Percentiles rank a stretch among this genome's conserved stretches.
Evolutionary conservation across 2,329 filamentous ascomycete genomes (phyloP).

Genomic region (Hypoxylon rubiginosum): DNA sequence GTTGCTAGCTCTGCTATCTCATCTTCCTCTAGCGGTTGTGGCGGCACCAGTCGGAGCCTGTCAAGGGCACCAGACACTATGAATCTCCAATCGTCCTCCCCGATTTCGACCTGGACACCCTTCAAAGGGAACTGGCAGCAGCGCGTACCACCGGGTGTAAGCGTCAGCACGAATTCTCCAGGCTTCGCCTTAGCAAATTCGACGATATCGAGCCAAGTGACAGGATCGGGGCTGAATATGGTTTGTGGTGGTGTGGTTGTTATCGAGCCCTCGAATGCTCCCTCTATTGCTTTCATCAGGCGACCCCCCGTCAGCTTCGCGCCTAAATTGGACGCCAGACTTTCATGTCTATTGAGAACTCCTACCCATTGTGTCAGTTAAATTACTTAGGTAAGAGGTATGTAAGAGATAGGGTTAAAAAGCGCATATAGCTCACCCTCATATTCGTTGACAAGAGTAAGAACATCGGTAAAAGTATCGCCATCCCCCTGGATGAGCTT

Average conservation of each 20-base stretch:
- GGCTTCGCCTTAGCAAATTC: conserved; percentile 86
- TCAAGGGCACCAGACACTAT: conserved; percentile 87
- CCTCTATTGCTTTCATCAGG: conserved; percentile 86
- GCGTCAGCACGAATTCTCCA: conserved; percentile 79
- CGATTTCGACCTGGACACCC: conserved; percentile 85
- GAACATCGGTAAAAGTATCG: conserved; percentile 80
- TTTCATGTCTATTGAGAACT: conserved; percentile 87
- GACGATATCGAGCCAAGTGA: conserved; percentile 89
- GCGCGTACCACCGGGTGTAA: conserved; percentile 75
- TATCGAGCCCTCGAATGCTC: conserved; percentile 86
- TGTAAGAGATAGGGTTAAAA: conserved; percentile 15
- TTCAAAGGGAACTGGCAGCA: conserved; percentile 87
- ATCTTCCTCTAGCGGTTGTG: conserved; percentile 85
- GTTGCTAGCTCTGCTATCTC: conserved; percentile 88
- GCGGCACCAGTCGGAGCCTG: conserved; percentile 77
- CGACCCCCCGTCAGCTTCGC: conserved; percentile 86
- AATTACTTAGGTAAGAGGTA: conserved; percentile 13
- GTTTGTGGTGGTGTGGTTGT: conserved; percentile 66
- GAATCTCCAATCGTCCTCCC: conserved; percentile 87
- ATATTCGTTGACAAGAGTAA: conserved; percentile 82
- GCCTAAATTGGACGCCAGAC: conserved; percentile 86
- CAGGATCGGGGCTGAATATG: conserved; percentile 65
- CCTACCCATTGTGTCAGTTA: conserved; percentile 58
- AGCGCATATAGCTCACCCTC: conserved; percentile 64
- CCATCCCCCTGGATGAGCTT: conserved; percentile 66